A percentile compares a stretch with the other conserved stretches of the same genome.
phyloP scores from a whole-genome alignment of 768 basidiomycete species.

The Lactifluus subvellereus region DNA sequence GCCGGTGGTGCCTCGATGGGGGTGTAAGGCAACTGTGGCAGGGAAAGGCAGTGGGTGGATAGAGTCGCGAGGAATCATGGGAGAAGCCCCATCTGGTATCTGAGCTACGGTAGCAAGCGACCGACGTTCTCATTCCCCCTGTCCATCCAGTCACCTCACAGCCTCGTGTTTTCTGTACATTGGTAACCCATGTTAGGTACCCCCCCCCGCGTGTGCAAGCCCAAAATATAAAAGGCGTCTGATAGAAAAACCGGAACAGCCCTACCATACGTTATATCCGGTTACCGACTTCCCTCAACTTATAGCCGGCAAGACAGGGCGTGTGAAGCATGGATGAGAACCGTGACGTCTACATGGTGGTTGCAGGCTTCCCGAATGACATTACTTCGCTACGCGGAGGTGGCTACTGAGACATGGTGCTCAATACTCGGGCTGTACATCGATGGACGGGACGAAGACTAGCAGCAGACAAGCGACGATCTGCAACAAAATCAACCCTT shows the following conservation, averaged over 20 bases:
- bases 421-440: background rate
- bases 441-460: no score
- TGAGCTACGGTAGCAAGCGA: no score
- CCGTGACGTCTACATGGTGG: no score
- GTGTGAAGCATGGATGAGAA: background rate
- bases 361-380: background rate
- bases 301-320: no score
- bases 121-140: no score
- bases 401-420: background rate
- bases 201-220: no score
- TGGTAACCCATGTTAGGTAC: background rate
- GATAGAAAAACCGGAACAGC: background rate
- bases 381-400: background rate
- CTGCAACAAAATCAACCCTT: no score
- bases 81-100: background rate
- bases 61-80: no score
- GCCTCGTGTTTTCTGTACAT: background rate
- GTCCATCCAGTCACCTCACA: no score
- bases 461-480: no score
- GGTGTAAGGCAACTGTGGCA: background rate
- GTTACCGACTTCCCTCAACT: background rate
- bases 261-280: background rate
- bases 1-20: no score
- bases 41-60: background rate
- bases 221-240: background rate